Evolutionary conservation across 768 basidiomycete genomes (phyloP).

Genomic region (Crucibulum laeve): DNA sequence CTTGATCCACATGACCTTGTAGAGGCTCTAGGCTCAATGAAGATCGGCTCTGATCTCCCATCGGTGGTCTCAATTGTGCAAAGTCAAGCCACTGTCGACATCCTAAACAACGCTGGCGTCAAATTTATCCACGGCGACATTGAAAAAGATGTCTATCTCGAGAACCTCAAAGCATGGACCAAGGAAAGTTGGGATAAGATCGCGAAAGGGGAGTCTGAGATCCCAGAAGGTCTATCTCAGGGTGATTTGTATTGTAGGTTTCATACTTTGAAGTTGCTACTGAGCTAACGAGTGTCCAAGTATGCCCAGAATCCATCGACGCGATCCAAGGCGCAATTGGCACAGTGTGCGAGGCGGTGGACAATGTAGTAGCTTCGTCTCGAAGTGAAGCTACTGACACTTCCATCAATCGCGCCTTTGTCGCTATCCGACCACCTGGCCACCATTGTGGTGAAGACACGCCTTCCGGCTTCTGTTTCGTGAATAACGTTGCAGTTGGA

Average conservation of each 20-base stretch:
- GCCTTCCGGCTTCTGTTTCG: constrained; percentile 92
- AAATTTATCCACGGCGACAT: constrained; percentile 74
- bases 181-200: constrained; percentile 60
- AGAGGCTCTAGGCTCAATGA: constrained; percentile 21
- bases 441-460: constrained; percentile 92
- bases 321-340: constrained; percentile 82
- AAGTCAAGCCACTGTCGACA: constrained; percentile 49
- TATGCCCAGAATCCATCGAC: constrained; percentile 71
- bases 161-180: constrained; percentile 57
- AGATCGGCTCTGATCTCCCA: constrained; percentile 10
- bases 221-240: constrained; percentile 66
- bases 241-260: constrained; percentile 80
- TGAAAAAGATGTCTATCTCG: constrained; percentile 61
- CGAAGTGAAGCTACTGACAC: constrained; percentile 1
- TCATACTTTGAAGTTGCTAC: constrained; percentile 3
- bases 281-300: constrained; percentile 27
- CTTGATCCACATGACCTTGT: constrained; percentile 17
- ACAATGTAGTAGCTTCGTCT: constrained; percentile 43
- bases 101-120: constrained; percentile 59
- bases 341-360: constrained; percentile 86
- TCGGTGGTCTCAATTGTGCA: constrained; percentile 41
- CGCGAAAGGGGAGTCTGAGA: constrained; percentile 61
- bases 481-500: constrained; percentile 89
- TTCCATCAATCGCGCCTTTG: constrained; percentile 56
- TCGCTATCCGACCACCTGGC: constrained; percentile 84